A percentile compares a stretch with the other conserved stretches of the same genome.
These are phyloP conservation scores for Croton setiger DNA, from an alignment of 441 rosid species.

Conservation along the genomic window DNA sequence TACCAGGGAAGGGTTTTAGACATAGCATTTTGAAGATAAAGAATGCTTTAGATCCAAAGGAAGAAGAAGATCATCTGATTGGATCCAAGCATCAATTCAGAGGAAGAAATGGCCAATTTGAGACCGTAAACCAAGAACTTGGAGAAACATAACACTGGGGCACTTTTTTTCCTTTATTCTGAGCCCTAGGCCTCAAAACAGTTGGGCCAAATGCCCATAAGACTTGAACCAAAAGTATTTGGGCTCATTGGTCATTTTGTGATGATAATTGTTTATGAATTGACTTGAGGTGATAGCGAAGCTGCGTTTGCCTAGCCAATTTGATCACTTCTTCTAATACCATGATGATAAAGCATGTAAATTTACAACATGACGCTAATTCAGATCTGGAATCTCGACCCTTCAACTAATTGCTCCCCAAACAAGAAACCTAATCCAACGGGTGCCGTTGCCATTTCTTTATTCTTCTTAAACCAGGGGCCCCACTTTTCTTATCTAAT, in stretches of 20 bases:
- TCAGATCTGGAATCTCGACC: slow-evolving; percentile 28
- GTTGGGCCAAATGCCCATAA: background rate
- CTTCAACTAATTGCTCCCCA: slow-evolving; percentile 17
- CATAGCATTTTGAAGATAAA: slow-evolving; percentile 41
- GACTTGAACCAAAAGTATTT: too few relatives aligned
- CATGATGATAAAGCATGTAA: background rate
- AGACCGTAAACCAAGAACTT: too few relatives aligned
- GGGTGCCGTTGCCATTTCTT: background rate
- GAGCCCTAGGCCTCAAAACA: background rate
- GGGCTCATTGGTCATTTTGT: background rate
- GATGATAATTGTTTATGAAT: background rate
- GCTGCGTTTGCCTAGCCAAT: background rate
- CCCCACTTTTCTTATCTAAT: background rate
- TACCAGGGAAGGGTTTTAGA: slow-evolving; percentile 32
- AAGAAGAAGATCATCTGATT: slow-evolving; percentile 20
- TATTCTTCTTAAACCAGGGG: background rate
- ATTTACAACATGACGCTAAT: background rate
- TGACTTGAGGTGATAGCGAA: slow-evolving; percentile 1
- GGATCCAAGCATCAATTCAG: background rate
- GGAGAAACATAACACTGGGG: background rate
- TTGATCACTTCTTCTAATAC: slow-evolving; percentile 5
- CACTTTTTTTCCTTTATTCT: background rate
- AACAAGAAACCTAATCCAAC: slow-evolving; percentile 17
- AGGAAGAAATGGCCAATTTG: background rate
- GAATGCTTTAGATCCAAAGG: background rate